Base-by-base conservation (phyloP, 768 basidiomycete genomes). In the Pisolithus microcarpus region DNA sequence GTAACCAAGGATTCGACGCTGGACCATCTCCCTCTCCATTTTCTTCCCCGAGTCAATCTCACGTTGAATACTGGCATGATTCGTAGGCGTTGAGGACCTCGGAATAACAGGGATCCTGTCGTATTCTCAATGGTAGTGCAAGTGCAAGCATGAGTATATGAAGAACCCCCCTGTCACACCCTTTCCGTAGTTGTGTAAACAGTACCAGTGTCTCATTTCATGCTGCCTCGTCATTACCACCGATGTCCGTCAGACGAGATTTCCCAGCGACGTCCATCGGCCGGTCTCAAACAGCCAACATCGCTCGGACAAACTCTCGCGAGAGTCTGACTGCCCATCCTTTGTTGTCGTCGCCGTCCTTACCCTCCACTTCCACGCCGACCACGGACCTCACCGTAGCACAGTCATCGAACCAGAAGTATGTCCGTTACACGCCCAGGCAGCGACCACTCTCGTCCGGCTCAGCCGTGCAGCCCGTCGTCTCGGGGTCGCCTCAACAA, bases 341-440 rank as follows among this genome's bases (percentile, higher is more conserved):
- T 13, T 6, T 51, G 26, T 61, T 11, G 43, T 64, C 11, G 52
- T 64, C 3, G 72, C 80, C 13, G 74, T 75, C 53, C 90, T 89
- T 68, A 77, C 84, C 2, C 82, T 87, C 1, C 89, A 90, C 56
- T 88, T 86, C 1, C 87, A 87, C 1, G 69, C 30, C 24, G 8
- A 11, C 18, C 8, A 7, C 44, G 19, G 23, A 43, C 23, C 16
- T 23, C 26, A 16, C 44, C 15, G 30, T 21, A 13, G 24, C 43
- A 45, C 43, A 23, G 16, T 28, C 44, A 6, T 45, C 65, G 7
- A 55, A 64, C 4, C 72, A 80, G 10, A 75, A 76, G 54, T 91
- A 90, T 69, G 78, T 85, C 2, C 82, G 87, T 2, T 90, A 91
- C 57, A 90, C 86, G 1, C 87, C 88, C 1, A 70, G 83, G 21